Evolutionary conservation across 2,329 filamentous ascomycete genomes (phyloP), one percentile per base, ranked within the genome.

Genomic region (Pseudovirgaria hyperparasitica): DNA sequence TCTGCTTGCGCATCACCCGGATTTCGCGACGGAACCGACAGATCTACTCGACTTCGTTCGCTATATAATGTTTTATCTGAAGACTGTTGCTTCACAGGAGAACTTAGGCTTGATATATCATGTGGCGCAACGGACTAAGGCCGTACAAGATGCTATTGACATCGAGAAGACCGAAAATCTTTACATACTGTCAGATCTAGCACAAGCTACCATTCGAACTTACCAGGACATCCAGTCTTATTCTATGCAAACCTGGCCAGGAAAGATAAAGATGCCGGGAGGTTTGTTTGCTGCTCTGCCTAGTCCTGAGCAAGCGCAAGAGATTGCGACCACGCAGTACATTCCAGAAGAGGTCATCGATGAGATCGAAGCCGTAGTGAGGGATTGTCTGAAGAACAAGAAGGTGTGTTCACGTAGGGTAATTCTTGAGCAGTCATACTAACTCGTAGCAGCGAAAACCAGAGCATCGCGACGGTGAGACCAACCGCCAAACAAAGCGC

Each of bases 71-170:
- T 94, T 87, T 57, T 98, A 92, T 48, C 64, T 96, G 24, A 75
- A 69, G 35, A 73, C 76, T 19, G 75, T 94, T 11, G 82, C 82
- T 7, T 87, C 76, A 1, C 81, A 92, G 50, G 72, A 82, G 23
- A 98, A 94, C 42, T 65, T 96, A 10, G 79, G 81, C 1, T 62
- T 93, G 34, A 85, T 98, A 21, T 90, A 81, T 60, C 84, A 90
- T 51, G 81, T 94, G 35, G 85, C 85, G 9, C 86, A 96, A 54
- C 75, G 85, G 7, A 77, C 93, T 29, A 98, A 98, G 62, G 81
- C 87, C 52, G 81, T 86, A 7, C 69, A 72, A 22, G 90, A 98
- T 50, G 80, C 72, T 9, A 72, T 96, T 33, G 67, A 70, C 14
- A 68, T 72, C 0, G 59, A 66, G 2, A 63, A 67, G 3, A 36